These are phyloP conservation scores for Fusarium chaquense DNA, from an alignment of 2,329 filamentous ascomycete species.

Conservation along the genomic window DNA sequence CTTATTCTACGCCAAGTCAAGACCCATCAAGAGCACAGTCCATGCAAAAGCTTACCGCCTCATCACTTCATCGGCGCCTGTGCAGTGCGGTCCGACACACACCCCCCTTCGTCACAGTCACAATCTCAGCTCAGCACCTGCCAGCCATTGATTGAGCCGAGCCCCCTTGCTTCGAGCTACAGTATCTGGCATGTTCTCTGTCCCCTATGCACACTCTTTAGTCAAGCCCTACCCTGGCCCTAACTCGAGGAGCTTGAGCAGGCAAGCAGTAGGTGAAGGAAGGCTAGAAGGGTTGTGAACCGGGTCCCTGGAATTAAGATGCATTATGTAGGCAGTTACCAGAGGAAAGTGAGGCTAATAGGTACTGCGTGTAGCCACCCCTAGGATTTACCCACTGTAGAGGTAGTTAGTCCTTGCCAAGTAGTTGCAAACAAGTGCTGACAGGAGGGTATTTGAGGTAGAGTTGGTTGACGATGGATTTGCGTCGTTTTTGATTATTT, in stretches of 20 bases:
- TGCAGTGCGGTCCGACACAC: not conserved
- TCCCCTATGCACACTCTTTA: constrained; percentile 18
- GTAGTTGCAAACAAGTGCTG: not conserved
- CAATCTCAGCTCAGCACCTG: not conserved
- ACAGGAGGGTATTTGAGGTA: not conserved
- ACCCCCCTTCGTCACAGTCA: constrained; percentile 7
- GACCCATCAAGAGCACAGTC: constrained; percentile 18
- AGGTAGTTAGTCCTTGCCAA: not conserved
- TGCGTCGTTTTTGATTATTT: constrained; percentile 6
- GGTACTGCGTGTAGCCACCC: not conserved
- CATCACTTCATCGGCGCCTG: constrained; percentile 14
- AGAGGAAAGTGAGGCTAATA: not conserved
- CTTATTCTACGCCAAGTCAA: constrained; percentile 12
- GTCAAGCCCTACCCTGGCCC: constrained; percentile 27
- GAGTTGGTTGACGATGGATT: not conserved
- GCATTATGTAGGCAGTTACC: not conserved
- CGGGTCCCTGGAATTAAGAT: constrained; percentile 35
- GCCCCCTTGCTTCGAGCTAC: not conserved
- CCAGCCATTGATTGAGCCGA: not conserved
- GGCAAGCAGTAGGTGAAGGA: not conserved
- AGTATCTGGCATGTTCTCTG: not conserved
- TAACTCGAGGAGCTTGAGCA: constrained; percentile 5
- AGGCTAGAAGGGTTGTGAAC: constrained; percentile 11
- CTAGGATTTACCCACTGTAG: constrained; percentile 7
- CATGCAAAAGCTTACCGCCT: constrained; percentile 38